phyloP scores from a whole-genome alignment of 805 yeast species.

The Barnettozyma sucrosica region DNA sequence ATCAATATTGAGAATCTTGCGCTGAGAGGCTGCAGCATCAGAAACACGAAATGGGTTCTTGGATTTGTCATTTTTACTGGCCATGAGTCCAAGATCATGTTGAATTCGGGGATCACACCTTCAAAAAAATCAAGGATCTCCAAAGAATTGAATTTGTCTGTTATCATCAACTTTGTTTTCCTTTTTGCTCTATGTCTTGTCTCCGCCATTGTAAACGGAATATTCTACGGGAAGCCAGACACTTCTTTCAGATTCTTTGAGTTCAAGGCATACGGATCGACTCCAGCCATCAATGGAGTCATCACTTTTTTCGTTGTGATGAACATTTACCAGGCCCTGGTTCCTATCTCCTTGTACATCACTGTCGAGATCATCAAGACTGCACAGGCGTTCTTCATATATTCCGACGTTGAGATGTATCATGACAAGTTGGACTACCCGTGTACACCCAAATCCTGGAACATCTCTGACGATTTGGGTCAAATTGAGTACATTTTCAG shows the following conservation, averaged over 20 bases:
- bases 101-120: slow-evolving; percentile 75
- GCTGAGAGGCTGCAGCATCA: slow-evolving; percentile 64
- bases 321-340: slow-evolving; percentile 71
- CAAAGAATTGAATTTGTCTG: slow-evolving; percentile 64
- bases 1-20: slow-evolving; percentile 62
- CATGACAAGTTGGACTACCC: slow-evolving; percentile 67
- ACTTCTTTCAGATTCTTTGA: slow-evolving; percentile 59
- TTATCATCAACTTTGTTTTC: slow-evolving; percentile 56
- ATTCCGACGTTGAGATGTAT: slow-evolving; percentile 68
- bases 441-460: slow-evolving; percentile 81
- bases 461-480: slow-evolving; percentile 78
- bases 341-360: slow-evolving; percentile 76
- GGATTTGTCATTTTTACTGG: slow-evolving; percentile 76
- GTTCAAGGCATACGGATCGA: slow-evolving; percentile 58
- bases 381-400: slow-evolving; percentile 73
- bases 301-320: slow-evolving; percentile 70
- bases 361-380: slow-evolving; percentile 79
- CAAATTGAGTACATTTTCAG: slow-evolving; percentile 80
- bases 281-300: slow-evolving; percentile 62
- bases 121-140: slow-evolving; percentile 73
- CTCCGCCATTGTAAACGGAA: slow-evolving; percentile 68
- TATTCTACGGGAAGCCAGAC: slow-evolving; percentile 42
- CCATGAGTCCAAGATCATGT: slow-evolving; percentile 71
- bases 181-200: slow-evolving; percentile 61
- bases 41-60: slow-evolving; percentile 78